Conservation (phyloP, 2,329 filamentous ascomycete species). For the Penicillium capsulatum region DNA sequence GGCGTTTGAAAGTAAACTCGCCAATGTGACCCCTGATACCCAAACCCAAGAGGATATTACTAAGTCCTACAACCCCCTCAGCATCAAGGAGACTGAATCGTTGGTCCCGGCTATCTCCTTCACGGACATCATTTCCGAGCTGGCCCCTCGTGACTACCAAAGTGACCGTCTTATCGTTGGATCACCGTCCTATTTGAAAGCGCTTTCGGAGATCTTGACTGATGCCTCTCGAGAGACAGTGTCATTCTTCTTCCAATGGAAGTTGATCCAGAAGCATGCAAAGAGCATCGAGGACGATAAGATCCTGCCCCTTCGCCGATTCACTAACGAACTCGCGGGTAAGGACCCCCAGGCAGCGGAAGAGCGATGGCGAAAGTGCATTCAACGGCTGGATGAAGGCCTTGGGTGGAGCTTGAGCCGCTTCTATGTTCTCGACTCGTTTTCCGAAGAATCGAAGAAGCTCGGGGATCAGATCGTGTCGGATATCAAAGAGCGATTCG, state of each 20-base stretch:
- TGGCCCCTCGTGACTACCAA: conserved; percentile 51
- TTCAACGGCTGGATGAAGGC: conserved; percentile 54
- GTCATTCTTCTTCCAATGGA: conserved; percentile 62
- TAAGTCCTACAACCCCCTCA: conserved; percentile 63
- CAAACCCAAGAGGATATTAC: conserved; percentile 60
- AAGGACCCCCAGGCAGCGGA: conserved; percentile 59
- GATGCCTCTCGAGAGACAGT: conserved; percentile 54
- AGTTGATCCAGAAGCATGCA: conserved; percentile 54
- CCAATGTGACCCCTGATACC: conserved; percentile 54
- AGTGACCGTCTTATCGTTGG: conserved; percentile 55
- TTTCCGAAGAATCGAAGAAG: conserved; percentile 61
- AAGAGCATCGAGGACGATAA: conserved; percentile 56
- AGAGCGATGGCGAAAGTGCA: conserved; percentile 65
- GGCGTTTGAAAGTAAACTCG: conserved; percentile 59
- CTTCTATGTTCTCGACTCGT: conserved; percentile 66
- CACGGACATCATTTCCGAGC: conserved; percentile 48
- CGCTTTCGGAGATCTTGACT: conserved; percentile 54
- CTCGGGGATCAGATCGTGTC: conserved; percentile 66
- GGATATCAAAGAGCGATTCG: conserved; percentile 65
- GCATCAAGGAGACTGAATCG: conserved; percentile 52
- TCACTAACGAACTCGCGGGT: conserved; percentile 58
- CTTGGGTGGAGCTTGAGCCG: conserved; percentile 66
- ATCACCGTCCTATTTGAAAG: conserved; percentile 58
- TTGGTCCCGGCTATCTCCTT: conserved; percentile 57
- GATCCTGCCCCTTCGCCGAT: conserved; percentile 56